Evolutionary conservation across 805 yeast species (phyloP).

Genomic region (Hanseniaspora singularis): DNA sequence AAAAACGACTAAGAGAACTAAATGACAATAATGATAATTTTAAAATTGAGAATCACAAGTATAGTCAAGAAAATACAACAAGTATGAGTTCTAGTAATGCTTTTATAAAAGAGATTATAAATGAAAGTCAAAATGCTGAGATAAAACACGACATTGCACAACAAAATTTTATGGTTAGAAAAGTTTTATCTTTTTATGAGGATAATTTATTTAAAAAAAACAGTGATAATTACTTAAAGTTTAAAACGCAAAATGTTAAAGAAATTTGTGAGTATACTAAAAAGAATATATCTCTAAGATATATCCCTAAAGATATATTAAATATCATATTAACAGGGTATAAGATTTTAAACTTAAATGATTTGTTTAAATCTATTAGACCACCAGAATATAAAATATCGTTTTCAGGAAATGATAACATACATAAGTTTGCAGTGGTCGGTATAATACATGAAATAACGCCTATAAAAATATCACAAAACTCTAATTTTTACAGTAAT

Average conservation of each 20-base stretch:
- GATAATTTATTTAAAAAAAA: conserved; percentile 1
- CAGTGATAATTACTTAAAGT: conserved; percentile 19
- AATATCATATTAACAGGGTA: conserved; percentile 34
- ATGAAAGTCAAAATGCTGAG: too few relatives aligned
- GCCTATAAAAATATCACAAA: conserved; percentile 7
- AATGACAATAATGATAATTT: conserved; percentile 16
- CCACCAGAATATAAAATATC: conserved; percentile 67
- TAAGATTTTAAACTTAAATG: conserved; percentile 45
- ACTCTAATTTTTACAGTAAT: neutral
- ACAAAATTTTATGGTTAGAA: conserved; percentile 26
- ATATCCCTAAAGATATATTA: conserved; percentile 32
- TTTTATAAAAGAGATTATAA: too few relatives aligned
- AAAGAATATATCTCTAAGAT: conserved; percentile 35
- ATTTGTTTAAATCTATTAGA: conserved; percentile 48
- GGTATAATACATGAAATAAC: conserved; percentile 11
- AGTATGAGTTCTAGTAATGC: conserved; percentile 19
- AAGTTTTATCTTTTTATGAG: conserved; percentile 34
- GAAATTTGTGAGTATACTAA: conserved; percentile 40
- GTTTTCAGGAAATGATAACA: conserved; percentile 16
- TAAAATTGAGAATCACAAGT: conserved; percentile 13
- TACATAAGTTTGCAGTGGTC: conserved; percentile 1
- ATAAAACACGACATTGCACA: conserved; percentile 15
- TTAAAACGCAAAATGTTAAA: conserved; percentile 28
- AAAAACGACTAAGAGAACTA: neutral
- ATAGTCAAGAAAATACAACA: conserved; percentile 7